Base-by-base conservation (phyloP, 2,329 filamentous ascomycete genomes). In the Scedosporium boydii region DNA sequence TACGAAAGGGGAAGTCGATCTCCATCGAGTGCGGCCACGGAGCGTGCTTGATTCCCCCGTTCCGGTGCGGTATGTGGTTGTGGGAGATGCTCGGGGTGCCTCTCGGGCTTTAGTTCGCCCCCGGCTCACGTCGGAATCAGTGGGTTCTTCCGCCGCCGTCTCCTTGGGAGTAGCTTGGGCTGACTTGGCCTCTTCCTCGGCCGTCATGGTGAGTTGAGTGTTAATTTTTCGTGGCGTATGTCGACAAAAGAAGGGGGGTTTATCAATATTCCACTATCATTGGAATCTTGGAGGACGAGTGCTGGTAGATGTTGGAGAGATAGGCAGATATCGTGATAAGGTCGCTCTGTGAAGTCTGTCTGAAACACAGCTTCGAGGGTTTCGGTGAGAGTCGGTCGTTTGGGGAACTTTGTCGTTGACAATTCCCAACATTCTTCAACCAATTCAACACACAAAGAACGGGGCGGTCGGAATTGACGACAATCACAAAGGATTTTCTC, bases 1-100 rank as follows among this genome's bases (percentile, higher is more conserved):
- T 2, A 41, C 55, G 26, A 51, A 56, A 9, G 29, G 29, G 12
- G 59, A 61, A 1, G 27, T 61, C n/a, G 59, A 61, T 38, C 59
- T 55, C 59, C 59, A 61, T 41, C 59, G 18, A 16, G 59, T 61
- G 48, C 59, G 59, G 18, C 59, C 59, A 23, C 59, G 27, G 18
- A 61, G 23, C 4, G 59, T 61, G 3, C 48, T 51, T 3, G 59
- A 61, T 51, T 61, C 59, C 12, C 46, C 59, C n/a, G 59, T 55
- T 29, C 34, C 59, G 48, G 46, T 38, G 44, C 48, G 27, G 48
- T 61, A 55, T 21, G 26, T 56, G 29, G 48, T 48, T 41, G 48
- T 56, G 16, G n/a, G 27, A 4, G 26, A 23, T 26, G 16, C 16
- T 58, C 55, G 55, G 16, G 59, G 26, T 34, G 48, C 14, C 4